Conservation (phyloP, 805 yeast species). For the Wickerhamiella dianesei region DNA sequence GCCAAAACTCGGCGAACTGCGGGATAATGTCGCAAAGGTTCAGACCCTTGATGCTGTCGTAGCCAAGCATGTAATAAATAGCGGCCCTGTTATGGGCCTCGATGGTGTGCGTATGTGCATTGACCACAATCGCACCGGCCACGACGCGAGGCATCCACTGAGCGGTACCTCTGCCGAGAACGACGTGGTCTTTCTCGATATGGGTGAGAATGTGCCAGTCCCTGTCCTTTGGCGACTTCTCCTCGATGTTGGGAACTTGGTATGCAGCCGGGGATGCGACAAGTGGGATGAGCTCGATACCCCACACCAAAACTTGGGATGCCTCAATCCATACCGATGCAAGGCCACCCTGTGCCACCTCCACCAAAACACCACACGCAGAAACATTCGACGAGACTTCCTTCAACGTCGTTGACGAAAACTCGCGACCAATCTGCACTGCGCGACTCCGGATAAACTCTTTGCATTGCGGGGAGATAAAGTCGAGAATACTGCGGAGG, state of each 20-base stretch:
- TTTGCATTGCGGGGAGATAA: constrained; percentile 26
- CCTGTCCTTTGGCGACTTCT: too few species aligned
- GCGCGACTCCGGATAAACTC: background rate
- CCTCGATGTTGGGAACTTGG: too few species aligned
- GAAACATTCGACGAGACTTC: background rate
- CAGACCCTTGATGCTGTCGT: constrained; percentile 7
- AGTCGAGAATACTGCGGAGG: constrained; percentile 54
- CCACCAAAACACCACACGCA: constrained; percentile 60
- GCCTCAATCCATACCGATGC: constrained; percentile 82
- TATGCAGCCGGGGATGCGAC: background rate
- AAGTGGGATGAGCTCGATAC: constrained; percentile 39
- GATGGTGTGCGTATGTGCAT: constrained; percentile 26
- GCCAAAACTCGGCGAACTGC: constrained; percentile 27
- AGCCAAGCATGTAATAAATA: constrained; percentile 14
- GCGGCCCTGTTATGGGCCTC: constrained; percentile 23
- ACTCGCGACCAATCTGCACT: background rate
- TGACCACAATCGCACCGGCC: constrained; percentile 11
- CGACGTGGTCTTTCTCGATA: background rate
- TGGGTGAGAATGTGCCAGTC: background rate
- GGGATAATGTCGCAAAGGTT: constrained; percentile 15
- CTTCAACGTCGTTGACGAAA: background rate
- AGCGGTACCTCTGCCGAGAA: background rate
- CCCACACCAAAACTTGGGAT: constrained; percentile 58
- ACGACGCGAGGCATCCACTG: constrained; percentile 5
- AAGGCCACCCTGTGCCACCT: constrained; percentile 63